Evolutionary conservation across 345 rosid species (phyloP), one percentile per base, ranked within the genome.

Genomic region (Pseudoturritis turrita): DNA sequence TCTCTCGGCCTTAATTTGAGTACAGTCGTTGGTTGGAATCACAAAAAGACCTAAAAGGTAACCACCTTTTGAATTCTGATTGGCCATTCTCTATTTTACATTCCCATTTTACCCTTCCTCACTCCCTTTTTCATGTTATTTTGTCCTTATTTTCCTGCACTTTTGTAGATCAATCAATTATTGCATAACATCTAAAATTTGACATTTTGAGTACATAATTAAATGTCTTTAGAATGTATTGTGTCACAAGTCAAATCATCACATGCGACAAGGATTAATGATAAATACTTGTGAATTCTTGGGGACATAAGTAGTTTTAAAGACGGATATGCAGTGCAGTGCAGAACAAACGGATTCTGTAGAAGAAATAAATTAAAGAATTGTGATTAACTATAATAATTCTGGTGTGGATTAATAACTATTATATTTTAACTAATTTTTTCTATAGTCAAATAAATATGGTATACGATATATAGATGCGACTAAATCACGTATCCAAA

Each of bases 11-110:
- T n/a, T n/a, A n/a, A n/a, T n/a, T n/a, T 9, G 25, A 21, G 13
- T 33, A 45, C 41, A 45, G 41, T 62, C 19, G 41, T 45, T 62
- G 55, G 41, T 45, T 62, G 55, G 19, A 50, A 65, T 33, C 25
- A 65, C 4, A 33, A 64, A 33, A 36, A 36, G 49, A n/a, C 36
- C 15, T 50, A 36, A 65, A 65, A 65, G 71, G 26, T 23, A 23
- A 37, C 49, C 39, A 66, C 71, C 71, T 66, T 65, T 51, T 66
- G 50, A 23, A 66, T 51, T 37, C 36, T 37, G 18, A 51, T 65
- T 36, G 71, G 60, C 36, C 15, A 65, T 22, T 65, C 17, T 63
- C 15, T 26, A 23, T 50, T 50, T 4, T 50, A 5, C 31, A 47
- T 18, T 45, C 12, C 41, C 68, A 26, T 11, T 18, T 26, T 29